phyloP scores from a whole-genome alignment of 2,329 filamentous ascomycete genomes.

The Fusarium lyarnte region DNA sequence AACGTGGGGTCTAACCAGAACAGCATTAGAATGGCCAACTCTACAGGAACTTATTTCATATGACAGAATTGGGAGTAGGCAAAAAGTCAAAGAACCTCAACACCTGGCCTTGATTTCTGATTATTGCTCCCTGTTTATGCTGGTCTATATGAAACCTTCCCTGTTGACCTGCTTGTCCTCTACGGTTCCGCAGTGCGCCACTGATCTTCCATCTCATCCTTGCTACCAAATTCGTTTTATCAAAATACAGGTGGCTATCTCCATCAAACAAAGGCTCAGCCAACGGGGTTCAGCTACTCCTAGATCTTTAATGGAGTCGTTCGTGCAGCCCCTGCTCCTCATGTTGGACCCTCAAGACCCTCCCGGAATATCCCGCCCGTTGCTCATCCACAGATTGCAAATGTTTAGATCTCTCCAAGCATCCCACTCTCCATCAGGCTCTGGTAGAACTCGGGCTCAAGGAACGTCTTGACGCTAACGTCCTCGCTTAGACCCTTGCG shows the following conservation, averaged over 20 bases:
- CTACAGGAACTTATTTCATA: conserved; percentile 1
- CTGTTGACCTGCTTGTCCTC: conserved; percentile 1
- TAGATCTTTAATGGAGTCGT: conserved; percentile 13
- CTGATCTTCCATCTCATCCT: conserved; percentile 22
- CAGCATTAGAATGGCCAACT: not conserved
- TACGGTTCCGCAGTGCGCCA: conserved; percentile 8
- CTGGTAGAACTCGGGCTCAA: conserved; percentile 93
- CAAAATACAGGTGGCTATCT: conserved; percentile 31
- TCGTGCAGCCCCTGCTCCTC: conserved; percentile 17
- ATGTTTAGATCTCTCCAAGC: conserved; percentile 65
- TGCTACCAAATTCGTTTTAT: conserved; percentile 26
- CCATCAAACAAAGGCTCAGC: conserved; percentile 25
- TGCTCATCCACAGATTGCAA: not conserved
- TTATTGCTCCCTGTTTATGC: conserved; percentile 21
- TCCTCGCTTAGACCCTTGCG: conserved; percentile 96
- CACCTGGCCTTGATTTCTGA: conserved; percentile 21
- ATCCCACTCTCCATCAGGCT: conserved; percentile 89
- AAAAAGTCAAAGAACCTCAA: conserved; percentile 8
- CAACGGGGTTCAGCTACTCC: conserved; percentile 19
- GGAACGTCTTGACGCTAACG: conserved; percentile 93
- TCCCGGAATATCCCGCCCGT: conserved; percentile 1
- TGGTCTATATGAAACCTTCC: conserved; percentile 23
- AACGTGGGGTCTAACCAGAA: not conserved
- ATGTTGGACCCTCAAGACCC: not conserved
- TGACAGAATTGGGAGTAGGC: conserved; percentile 8